These are phyloP conservation scores for Tolypocladium ophioglossoides DNA, from an alignment of 2,329 filamentous ascomycete genomes.

Conservation along the genomic window DNA sequence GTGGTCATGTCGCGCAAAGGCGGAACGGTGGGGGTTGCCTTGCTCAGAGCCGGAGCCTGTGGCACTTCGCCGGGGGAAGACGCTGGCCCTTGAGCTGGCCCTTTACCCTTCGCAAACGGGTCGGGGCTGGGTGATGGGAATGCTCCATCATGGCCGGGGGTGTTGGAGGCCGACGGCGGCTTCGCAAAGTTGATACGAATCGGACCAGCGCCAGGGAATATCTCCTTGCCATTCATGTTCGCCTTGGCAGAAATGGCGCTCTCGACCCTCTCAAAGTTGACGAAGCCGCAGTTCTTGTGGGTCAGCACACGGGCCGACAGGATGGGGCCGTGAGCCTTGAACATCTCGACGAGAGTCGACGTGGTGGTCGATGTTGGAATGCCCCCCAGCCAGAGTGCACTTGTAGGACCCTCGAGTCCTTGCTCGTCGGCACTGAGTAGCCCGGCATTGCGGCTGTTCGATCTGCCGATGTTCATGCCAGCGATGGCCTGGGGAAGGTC, in stretches of 20 bases:
- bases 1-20: conserved; percentile 66
- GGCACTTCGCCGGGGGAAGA: conserved; percentile 24
- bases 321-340: conserved; percentile 85
- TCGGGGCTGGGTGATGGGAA: conserved; percentile 89
- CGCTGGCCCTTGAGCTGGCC: conserved; percentile 21
- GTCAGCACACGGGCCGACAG: conserved; percentile 87
- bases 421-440: conserved; percentile 66
- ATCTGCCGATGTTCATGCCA: conserved; percentile 60
- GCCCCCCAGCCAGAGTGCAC: conserved; percentile 92
- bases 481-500: conserved; percentile 75
- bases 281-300: conserved; percentile 98
- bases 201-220: conserved; percentile 91
- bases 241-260: conserved; percentile 84
- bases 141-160: conserved; percentile 78
- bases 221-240: conserved; percentile 89
- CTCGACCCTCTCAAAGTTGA: conserved; percentile 89
- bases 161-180: conserved; percentile 80
- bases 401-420: conserved; percentile 78
- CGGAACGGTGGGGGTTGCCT: conserved; percentile 53
- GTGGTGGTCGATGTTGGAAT: conserved; percentile 96
- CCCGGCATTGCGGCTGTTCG: conserved; percentile 55
- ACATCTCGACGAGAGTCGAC: conserved; percentile 89
- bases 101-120: conserved; percentile 55
- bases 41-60: conserved; percentile 18
- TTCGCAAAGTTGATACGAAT: conserved; percentile 97